Percentiles rank a stretch among this genome's conserved stretches.
phyloP scores from a whole-genome alignment of 148 eudicot species.

The Suaeda aralocaspica region DNA sequence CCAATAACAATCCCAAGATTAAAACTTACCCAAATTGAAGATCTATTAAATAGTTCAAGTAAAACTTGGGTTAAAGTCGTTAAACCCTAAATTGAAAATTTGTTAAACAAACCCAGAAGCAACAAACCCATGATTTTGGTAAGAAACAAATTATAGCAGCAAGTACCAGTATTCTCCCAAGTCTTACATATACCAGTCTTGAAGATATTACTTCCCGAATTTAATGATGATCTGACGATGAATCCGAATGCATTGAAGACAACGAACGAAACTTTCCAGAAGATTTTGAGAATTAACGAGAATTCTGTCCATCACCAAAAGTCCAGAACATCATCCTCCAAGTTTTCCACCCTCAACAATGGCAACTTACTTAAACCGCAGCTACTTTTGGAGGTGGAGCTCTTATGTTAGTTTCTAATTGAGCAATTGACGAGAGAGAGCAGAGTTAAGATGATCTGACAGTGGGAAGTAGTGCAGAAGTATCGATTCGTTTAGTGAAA shows the following conservation, averaged over 20 bases:
- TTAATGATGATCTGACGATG: constrained; percentile 23
- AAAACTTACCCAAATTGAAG: neutral
- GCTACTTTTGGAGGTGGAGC: constrained; percentile 19
- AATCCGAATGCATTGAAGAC: constrained; percentile 11
- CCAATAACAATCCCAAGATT: no score
- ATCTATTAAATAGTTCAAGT: no score
- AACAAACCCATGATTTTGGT: no score
- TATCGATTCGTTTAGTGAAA: constrained; percentile 17
- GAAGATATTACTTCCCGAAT: constrained; percentile 22
- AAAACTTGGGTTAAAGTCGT: no score
- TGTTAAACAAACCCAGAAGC: no score
- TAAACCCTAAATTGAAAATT: no score
- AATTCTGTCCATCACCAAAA: constrained; percentile 60
- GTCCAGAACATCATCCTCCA: constrained; percentile 58
- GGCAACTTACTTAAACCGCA: constrained; percentile 17
- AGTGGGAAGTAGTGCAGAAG: constrained; percentile 32
- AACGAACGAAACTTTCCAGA: constrained; percentile 25
- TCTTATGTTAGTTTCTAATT: constrained; percentile 14
- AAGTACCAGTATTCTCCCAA: constrained; percentile 40
- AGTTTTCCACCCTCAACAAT: constrained; percentile 25
- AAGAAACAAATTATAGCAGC: constrained; percentile 29
- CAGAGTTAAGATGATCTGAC: constrained; percentile 11
- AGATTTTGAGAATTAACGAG: constrained; percentile 23
- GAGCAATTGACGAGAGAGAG: constrained; percentile 20
- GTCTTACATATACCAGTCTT: constrained; percentile 40